phyloP scores from a whole-genome alignment of 306 rosid species.

The Quercus rubra region DNA sequence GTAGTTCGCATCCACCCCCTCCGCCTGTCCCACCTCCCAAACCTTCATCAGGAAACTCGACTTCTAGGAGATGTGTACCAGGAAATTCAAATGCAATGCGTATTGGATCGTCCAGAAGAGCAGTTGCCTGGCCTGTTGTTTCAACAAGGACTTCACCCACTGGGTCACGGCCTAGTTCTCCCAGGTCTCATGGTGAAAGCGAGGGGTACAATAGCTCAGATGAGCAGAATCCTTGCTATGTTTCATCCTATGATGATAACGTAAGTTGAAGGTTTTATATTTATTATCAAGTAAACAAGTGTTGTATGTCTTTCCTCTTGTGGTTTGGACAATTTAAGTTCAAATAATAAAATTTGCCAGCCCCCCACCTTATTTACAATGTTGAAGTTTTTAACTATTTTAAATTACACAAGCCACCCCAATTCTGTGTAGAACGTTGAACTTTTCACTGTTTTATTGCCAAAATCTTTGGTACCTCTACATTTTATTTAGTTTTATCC shows the following conservation, averaged over 20 bases:
- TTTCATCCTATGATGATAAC: conserved; percentile 67
- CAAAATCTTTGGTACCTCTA: neutral
- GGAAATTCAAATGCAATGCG: conserved; percentile 51
- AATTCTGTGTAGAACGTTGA: neutral
- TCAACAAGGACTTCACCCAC: conserved; percentile 70
- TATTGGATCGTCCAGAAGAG: conserved; percentile 66
- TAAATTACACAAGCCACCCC: neutral
- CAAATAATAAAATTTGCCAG: neutral
- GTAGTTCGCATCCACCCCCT: conserved; percentile 68
- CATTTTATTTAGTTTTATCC: neutral
- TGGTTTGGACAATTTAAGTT: neutral
- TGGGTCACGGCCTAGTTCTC: conserved; percentile 84
- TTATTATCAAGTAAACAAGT: conserved; percentile 2
- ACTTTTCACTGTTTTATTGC: neutral
- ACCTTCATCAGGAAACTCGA: conserved; percentile 50
- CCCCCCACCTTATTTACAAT: neutral
- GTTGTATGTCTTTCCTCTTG: neutral
- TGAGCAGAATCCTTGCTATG: conserved; percentile 75
- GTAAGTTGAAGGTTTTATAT: conserved; percentile 50
- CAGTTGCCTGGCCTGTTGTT: conserved; percentile 67
- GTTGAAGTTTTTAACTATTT: neutral
- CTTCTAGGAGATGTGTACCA: conserved; percentile 45
- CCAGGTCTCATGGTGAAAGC: conserved; percentile 81
- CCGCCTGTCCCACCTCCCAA: conserved; percentile 93
- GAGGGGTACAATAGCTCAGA: conserved; percentile 98